Base-by-base conservation (phyloP, 352 stramenopile species). In the Pythium insidiosum region DNA sequence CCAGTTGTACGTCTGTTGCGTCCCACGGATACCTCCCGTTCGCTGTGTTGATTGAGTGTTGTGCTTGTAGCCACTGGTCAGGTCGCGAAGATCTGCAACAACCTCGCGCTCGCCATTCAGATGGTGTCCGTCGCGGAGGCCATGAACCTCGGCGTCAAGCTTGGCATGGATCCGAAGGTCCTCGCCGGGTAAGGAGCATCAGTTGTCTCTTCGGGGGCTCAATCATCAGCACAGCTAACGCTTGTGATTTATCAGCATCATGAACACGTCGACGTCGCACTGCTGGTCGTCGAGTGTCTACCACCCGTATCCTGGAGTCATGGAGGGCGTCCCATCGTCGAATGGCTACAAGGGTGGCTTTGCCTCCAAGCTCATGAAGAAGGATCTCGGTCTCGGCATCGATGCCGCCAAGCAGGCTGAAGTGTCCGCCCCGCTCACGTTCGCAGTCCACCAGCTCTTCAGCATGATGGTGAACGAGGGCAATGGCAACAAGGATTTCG, bases 61-160 rank as follows among this genome's bases (percentile, higher is more conserved):
- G 25, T 47, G 31, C 16, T 35, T 43, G 18, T 48, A 87, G 74
- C 73, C 36, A 88, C 73, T 7, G 81, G 78, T 13, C 78, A 94
- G 45, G 61, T 88, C 43, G 89, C 93, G 34, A 98, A 99, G 77
- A 66, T 99, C 22, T 98, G 94, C 73, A 99, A 99, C 78, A 99
- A 99, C 69, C 57, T 98, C 33, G 79, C 93, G n/a, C 66, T 99
- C 13, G 95, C 85, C 6, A 97, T 98, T 50, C 91, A 97, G 56
- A 99, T 99, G 95, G 63, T 93, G 25, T 96, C 90, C 6, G 86
- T 98, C 28, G 83, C 82, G 6, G 96, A 99, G 58, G 96, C 94
- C 16, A 95, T 98, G 83, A 98, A 96, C 56, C 76, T 99, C 37
- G 96, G 96, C 13, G 88, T 94, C 43, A 84, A 82, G 35, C 63